A percentile compares a stretch with the other conserved stretches of the same genome.
phyloP scores from a whole-genome alignment of 331 rosid genomes.

The Phaseolus coccineus region DNA sequence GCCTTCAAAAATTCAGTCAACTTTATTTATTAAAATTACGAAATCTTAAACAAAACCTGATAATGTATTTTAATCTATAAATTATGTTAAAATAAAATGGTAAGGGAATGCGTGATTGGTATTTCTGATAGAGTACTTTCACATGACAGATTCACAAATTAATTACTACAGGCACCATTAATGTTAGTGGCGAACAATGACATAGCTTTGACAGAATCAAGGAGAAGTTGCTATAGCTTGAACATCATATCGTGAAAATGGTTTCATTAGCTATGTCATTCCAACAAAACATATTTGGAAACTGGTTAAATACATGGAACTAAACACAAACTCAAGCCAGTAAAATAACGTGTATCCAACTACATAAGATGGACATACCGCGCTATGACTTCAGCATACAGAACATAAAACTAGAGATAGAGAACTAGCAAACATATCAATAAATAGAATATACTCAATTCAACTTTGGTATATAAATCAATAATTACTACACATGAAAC shows the following conservation, averaged over 20 bases:
- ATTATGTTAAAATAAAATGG: no score
- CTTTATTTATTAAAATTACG: no score
- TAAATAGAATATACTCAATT: constrained; percentile 24
- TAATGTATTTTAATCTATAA: no score
- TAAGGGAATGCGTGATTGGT: no score
- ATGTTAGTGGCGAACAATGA: constrained; percentile 19
- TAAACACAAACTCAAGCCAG: constrained; percentile 3
- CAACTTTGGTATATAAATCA: background rate
- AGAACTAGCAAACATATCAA: constrained; percentile 8
- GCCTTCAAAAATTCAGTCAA: no score
- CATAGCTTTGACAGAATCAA: background rate
- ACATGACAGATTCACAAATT: constrained; percentile 5
- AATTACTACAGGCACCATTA: constrained; percentile 17
- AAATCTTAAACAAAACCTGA: no score
- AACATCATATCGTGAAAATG: background rate
- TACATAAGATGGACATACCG: constrained; percentile 32
- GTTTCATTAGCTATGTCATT: constrained; percentile 1
- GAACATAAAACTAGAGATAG: background rate
- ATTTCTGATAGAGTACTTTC: background rate
- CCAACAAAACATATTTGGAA: constrained; percentile 19
- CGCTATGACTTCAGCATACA: background rate
- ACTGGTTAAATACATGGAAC: background rate
- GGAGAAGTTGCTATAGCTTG: background rate
- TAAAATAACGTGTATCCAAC: constrained; percentile 10
- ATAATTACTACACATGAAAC: constrained; percentile 29